Base-by-base conservation (phyloP, 768 basidiomycete species). In the Rhizopogon vesiculosus region DNA sequence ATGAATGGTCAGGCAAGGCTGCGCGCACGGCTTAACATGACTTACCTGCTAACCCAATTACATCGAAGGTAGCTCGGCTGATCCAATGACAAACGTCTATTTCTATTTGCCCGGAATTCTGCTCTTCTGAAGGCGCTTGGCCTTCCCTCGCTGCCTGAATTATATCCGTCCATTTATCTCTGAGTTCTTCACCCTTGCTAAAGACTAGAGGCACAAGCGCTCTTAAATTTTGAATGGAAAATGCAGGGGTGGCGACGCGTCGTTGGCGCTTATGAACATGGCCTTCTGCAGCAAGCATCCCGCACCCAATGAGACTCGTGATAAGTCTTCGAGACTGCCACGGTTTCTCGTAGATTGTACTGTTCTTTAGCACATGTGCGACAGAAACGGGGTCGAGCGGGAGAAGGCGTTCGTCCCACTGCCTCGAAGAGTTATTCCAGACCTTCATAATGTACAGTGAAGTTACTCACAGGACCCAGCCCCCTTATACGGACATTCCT, bases 31-130 rank as follows among this genome's bases (percentile, higher is more conserved):
- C 13, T 29, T 41, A 45, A 55, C 22, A 7, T n/a, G 33, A 65
- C 74, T 45, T 54, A 90, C 89, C 90, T 42, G 93, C 90, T n/a
- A 91, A 68, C 1, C 93, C 94, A 61, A 97, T 93, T 43, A 95
- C 86, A 67, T 96, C 94, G 63, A 97, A 89, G 0, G 93, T 93
- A 8, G 86, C 85, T 42, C 91, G 79, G 59, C 85, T 88, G 35
- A 94, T 70, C 87, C 89, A 95, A 60, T 81, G 83, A 64, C 82
- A 85, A 7, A 94, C 82, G 62, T 97, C 91, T 25, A 97, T 65
- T 62, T 63, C 77, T 57, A 66, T 62, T 7, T 63, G 74, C 7
- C 64, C 72, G 60, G 50, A 64, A 66, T 5, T 69, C 56, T 59
- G 40, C 2, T 53, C 51, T 10, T 29, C 16, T 25, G 52, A 28